Evolutionary conservation across 805 yeast species (phyloP).

Genomic region (Metschnikowia corniflorae): DNA sequence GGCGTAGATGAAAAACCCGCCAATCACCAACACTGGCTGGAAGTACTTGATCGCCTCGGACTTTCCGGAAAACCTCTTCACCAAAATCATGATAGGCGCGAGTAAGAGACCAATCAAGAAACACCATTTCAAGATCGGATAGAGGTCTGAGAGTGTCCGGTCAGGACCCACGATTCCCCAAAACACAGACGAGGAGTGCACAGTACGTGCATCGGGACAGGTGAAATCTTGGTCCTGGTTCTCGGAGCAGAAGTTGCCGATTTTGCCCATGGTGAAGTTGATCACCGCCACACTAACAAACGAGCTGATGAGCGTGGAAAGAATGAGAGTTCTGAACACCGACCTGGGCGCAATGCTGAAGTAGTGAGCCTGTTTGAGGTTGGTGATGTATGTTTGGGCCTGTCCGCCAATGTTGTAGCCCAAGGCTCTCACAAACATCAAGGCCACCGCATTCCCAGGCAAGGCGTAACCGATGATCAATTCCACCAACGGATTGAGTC

Average conservation of each 20-base stretch:
- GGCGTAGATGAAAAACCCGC: conserved; percentile 55
- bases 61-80: conserved; percentile 39
- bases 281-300: conserved; percentile 38
- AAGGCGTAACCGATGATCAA: conserved; percentile 41
- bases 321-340: conserved; percentile 40
- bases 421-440: conserved; percentile 45
- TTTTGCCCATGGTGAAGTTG: conserved; percentile 38
- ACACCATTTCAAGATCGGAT: conserved; percentile 26
- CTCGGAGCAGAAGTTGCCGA: conserved; percentile 32
- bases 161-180: conserved; percentile 42
- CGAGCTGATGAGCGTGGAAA: conserved; percentile 38
- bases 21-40: conserved; percentile 39
- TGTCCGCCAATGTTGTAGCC: conserved; percentile 47
- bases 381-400: conserved; percentile 45
- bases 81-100: conserved; percentile 32
- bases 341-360: conserved; percentile 39
- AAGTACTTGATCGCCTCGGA: conserved; percentile 25
- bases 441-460: conserved; percentile 47
- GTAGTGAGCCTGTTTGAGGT: conserved; percentile 42
- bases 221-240: conserved; percentile 29
- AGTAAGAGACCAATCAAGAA: conserved; percentile 38
- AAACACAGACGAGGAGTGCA: conserved; percentile 40
- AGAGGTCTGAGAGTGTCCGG: conserved; percentile 13
- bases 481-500: conserved; percentile 41
- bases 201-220: conserved; percentile 39